Evolutionary conservation across 371 early-diverging fungal genomes (phyloP), one percentile per base, ranked within the genome.

Genomic region (Mortierella sp.): DNA sequence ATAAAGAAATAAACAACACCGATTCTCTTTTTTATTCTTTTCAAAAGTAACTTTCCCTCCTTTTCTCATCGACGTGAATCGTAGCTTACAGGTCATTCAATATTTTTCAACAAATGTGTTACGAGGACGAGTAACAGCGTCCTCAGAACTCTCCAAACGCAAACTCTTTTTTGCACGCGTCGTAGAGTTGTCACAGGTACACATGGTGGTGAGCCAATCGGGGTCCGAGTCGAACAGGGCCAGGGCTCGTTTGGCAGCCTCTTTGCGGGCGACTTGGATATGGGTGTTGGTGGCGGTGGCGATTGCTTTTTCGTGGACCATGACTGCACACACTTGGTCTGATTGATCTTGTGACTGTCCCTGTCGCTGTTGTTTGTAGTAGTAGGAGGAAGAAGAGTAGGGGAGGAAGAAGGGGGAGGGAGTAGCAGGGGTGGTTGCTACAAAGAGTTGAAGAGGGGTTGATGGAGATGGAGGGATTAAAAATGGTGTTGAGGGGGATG

Each of bases 201-300:
- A 80, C 9, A 72, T 45, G 1, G 11, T 24, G 6, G 42, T 38
- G 7, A 80, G 42, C 73, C 72, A 65, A 0, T 14, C 55, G 2
- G 76, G 70, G 13, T 80, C 70, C 11, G 42, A 21, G 58, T 75
- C 75, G 16, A 80, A 13, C 2, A 71, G 34, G 31, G 21, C 58
- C 21, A 75, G 50, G 28, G 28, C 71, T 24, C 48, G 44, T 60
- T 75, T 80, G 26, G 80, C 80, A 21, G 38, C 80, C n/a, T 80
- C 72, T 34, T 50, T 68, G 11, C 75, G 54, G 2, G 75, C 80
- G 28, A 70, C 75, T n/a, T 26, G 44, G 28, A 38, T 55, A 28
- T 55, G 70, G 4, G 34, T 16, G 48, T 55, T 14, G 34, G 24
- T 26, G 3, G 65, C 38, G 8, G 42, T 80, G 19, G 47, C 71